Evolutionary conservation across 2,329 filamentous ascomycete genomes (phyloP), one percentile per base, ranked within the genome.

Genomic region (Colletotrichum destructivum): DNA sequence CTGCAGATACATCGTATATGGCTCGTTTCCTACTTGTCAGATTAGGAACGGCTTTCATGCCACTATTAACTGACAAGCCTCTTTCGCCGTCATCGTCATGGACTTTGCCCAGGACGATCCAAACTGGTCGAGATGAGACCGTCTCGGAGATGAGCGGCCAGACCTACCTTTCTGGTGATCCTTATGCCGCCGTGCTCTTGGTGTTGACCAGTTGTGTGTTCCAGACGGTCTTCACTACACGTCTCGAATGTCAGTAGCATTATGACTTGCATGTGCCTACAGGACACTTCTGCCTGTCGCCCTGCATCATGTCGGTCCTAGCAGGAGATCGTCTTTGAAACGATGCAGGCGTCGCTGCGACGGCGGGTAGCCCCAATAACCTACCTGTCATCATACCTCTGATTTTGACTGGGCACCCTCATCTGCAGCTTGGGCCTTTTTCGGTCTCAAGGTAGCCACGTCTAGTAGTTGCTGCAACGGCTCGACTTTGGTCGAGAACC

Each of bases 241-340:
- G 44, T 54, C 55, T 40, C 13, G 49, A 51, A 47, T 23, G 31
- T 31, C 26, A 44, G 47, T n/a, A 66, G 54, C 55, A 23, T 47
- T 23, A 65, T 73, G 72, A 73, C 72, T 64, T 72, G 69, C 72
- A 73, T 68, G 55, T 47, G 57, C 66, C 38, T 69, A 66, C 62
- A 70, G 62, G 51, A 67, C 42, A 56, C 69, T 61, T 70, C 68
- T 69, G 49, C 61, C 42, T 51, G 44, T 63, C 47, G 69, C 62
- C 54, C 66, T 69, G 70, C 51, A 62, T 69, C 66, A 65, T 71
- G 71, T 73, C 63, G 60, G 59, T 46, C 49, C 51, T 60, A 65
- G 66, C 61, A 71, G 65, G 26, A 69, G 69, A 72, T 70, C 55
- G 57, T 47, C 55, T 70, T 26, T 69, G 72, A 74, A 74, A 74